Base-by-base conservation (phyloP, 148 eudicot genomes). In the Rhododendron mucronatum region DNA sequence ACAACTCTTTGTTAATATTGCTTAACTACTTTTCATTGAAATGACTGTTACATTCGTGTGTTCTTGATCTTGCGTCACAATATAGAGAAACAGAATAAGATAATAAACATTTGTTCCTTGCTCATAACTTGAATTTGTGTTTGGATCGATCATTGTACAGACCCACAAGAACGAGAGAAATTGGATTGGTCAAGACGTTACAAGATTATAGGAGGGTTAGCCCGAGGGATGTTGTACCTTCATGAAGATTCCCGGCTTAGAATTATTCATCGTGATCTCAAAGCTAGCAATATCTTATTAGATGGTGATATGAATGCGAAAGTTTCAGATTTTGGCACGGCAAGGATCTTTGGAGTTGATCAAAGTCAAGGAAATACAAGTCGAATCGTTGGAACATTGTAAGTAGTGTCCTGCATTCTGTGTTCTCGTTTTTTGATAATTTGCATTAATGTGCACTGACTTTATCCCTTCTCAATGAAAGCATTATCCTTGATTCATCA, bases 381-480 rank as follows among this genome's bases (percentile, higher is more conserved):
- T 78, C 81, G 81, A 89, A 53, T 90, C 26, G 92, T 82, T 20
- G 92, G 93, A 10, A 92, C 92, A 71, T 88, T 85, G 93, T 92
- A 86, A 90, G 93, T 90, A 5, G n/a, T 1, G 26, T 30, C 44
- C 5, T 39, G 1, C n/a, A 45, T 28, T 8, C 1, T 0, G 35
- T 67, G 1, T 30, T n/a, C 23, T 7, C 67, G 7, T 73, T 47
- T 71, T 71, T 21, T 1, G 4, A 6, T 47, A 44, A 18, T 2
- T 15, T 28, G 39, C 5, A 75, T 21, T 44, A 26, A 11, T 16
- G 7, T 1, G 75, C 28, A 44, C 51, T 7, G 10, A 77, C 26
- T 37, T 9, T 37, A 37, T 71, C 18, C 76, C 2, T n/a, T 71
- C 76, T 30, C 39, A 71, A 28, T 11, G 4, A 47, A n/a, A 1